A percentile compares a stretch with the other conserved stretches of the same genome.
These are phyloP conservation scores for Pythium vanterpoolii DNA, from an alignment of 352 stramenopile species.

Conservation along the genomic window DNA sequence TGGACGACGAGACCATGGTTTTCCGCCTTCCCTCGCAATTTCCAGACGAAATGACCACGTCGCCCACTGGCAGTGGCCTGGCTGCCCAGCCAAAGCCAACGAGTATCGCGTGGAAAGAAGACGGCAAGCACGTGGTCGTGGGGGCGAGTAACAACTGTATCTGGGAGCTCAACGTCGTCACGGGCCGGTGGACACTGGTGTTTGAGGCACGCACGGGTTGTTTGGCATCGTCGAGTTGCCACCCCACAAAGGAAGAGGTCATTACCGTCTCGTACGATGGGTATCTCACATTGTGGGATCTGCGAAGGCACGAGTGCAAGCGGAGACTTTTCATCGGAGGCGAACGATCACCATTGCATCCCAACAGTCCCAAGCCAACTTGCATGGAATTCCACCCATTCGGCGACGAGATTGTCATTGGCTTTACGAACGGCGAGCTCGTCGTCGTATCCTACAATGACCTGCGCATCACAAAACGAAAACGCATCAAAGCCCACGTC, in stretches of 20 bases:
- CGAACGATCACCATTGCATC: slow-evolving; percentile 4
- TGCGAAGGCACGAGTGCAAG: slow-evolving; percentile 37
- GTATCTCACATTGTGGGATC: slow-evolving; percentile 55
- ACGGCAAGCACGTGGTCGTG: slow-evolving; percentile 47
- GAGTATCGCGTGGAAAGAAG: slow-evolving; percentile 54
- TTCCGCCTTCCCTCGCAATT: slow-evolving; percentile 40
- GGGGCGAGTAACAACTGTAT: slow-evolving; percentile 57
- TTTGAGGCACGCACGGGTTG: slow-evolving; percentile 49
- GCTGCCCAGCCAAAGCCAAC: slow-evolving; percentile 36
- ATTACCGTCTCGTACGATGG: slow-evolving; percentile 47
- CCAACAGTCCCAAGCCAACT: slow-evolving; percentile 27
- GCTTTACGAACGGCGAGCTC: slow-evolving; percentile 49
- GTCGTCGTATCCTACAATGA: slow-evolving; percentile 43
- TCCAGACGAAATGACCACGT: slow-evolving; percentile 27
- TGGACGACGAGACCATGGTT: slow-evolving; percentile 31
- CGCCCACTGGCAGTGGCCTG: neutral
- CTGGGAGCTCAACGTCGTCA: slow-evolving; percentile 51
- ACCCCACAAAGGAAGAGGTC: slow-evolving; percentile 45
- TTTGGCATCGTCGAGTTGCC: slow-evolving; percentile 31
- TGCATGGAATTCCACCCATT: slow-evolving; percentile 57
- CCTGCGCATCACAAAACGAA: slow-evolving; percentile 37
- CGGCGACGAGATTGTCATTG: slow-evolving; percentile 49
- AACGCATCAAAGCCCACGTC: slow-evolving; percentile 35
- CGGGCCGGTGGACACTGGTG: slow-evolving; percentile 45
- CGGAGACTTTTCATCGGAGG: slow-evolving; percentile 31